Conservation (phyloP, 495 filamentous ascomycete genomes). For the Terfezia claveryi region DNA sequence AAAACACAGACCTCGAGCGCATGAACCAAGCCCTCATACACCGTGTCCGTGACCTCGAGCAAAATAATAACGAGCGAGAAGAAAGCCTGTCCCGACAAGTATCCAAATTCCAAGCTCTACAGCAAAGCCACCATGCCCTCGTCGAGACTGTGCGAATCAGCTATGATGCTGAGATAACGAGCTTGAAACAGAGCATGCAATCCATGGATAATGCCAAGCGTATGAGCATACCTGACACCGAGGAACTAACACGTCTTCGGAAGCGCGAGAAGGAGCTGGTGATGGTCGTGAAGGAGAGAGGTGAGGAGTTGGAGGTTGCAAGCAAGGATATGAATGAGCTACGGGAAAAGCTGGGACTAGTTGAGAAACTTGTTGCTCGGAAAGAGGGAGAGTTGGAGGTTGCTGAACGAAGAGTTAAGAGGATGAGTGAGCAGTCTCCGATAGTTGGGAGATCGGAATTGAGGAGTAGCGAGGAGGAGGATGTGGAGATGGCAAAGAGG, state of each 20-base stretch:
- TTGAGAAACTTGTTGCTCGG: conserved; percentile 8
- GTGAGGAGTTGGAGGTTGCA: conserved; percentile 14
- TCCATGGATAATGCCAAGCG: background rate
- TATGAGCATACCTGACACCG: background rate
- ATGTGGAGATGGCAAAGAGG: conserved; percentile 3
- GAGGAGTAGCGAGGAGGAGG: conserved; percentile 4
- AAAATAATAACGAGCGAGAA: background rate
- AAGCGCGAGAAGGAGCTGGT: conserved; percentile 6
- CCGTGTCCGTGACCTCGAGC: background rate
- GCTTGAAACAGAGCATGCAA: conserved; percentile 2
- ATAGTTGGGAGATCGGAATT: background rate
- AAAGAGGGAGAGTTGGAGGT: background rate
- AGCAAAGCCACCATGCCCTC: background rate
- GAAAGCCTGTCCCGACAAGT: background rate
- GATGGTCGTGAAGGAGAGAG: conserved; percentile 11
- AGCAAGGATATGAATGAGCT: conserved; percentile 7
- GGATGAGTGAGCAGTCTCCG: background rate
- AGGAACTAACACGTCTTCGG: conserved; percentile 1
- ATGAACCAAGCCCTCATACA: conserved; percentile 1
- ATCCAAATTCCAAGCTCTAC: background rate
- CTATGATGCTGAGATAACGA: conserved; percentile 2
- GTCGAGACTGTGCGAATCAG: conserved; percentile 3
- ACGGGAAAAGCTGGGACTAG: conserved; percentile 2
- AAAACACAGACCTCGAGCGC: background rate
- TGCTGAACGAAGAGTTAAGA: background rate